These are phyloP conservation scores for Gossypium turneri DNA, from an alignment of 345 rosid species.

Conservation along the genomic window DNA sequence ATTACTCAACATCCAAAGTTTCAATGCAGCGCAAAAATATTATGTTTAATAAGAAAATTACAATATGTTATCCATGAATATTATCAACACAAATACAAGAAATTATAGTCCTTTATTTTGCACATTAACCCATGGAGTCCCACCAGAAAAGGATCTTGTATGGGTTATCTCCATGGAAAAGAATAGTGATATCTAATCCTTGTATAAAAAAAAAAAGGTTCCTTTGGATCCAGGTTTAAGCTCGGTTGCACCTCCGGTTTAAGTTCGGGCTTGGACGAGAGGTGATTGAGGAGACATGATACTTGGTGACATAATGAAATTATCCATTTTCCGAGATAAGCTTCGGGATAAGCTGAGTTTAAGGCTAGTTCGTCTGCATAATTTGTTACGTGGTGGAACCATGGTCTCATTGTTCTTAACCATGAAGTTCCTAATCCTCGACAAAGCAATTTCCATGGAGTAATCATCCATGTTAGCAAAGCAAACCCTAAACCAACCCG, in stretches of 20 bases:
- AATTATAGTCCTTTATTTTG: not conserved
- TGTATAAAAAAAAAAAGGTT: not conserved
- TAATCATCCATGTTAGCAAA: constrained; percentile 81
- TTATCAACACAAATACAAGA: too few relatives aligned
- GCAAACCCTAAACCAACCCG: constrained; percentile 95
- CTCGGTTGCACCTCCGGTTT: not conserved
- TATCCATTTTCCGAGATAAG: constrained; percentile 51
- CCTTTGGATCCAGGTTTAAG: not conserved
- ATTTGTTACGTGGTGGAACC: constrained; percentile 32
- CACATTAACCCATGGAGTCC: constrained; percentile 3
- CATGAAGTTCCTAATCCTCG: constrained; percentile 55
- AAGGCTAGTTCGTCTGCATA: constrained; percentile 61
- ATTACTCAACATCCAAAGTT: too few relatives aligned
- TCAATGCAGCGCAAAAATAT: too few relatives aligned
- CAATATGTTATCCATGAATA: too few relatives aligned
- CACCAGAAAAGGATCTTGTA: not conserved
- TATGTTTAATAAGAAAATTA: too few relatives aligned
- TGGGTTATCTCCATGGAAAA: constrained; percentile 12
- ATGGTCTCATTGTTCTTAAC: constrained; percentile 33
- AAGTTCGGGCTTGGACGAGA: constrained; percentile 62
- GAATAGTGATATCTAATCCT: constrained; percentile 1
- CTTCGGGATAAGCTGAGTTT: constrained; percentile 54
- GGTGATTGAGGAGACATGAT: constrained; percentile 80
- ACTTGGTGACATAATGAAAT: constrained; percentile 35
- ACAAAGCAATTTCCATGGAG: constrained; percentile 69